Base-by-base conservation (phyloP, 2,329 filamentous ascomycete genomes). In the Neurospora sp. region DNA sequence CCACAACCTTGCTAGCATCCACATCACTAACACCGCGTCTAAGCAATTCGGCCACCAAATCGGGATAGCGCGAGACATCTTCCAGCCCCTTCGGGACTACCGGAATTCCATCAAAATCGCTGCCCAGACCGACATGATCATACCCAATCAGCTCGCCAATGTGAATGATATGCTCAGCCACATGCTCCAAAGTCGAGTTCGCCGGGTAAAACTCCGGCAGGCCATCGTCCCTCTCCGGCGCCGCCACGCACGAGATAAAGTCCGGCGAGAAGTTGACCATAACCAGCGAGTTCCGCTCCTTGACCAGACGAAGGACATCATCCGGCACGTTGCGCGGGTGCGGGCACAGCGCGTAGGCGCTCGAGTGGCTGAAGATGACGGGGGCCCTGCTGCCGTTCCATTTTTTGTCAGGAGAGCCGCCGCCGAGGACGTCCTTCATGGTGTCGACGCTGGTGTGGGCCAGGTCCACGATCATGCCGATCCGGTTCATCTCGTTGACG, bases 401-500 rank as follows among this genome's bases (percentile, higher is more conserved):
- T 62, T 81, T 83, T 23, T 84, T 83, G 28, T 83, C 82, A 9
- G 78, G 79, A 2, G 38, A 39, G 6, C 38, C 38, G 38, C 87
- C 88, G 0, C 87, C 88, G 0, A 97, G 86, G 0, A 95, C 92
- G 75, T 97, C 92, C 7, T 89, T 82, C 92, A 96, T 96, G 0
- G 94, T 97, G 71, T 95, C 91, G 70, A 87, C 86, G 75, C 91
- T 87, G 4, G 84, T 83, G 79, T 97, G 95, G 7, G 91, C 86
- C 42, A 97, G 84, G 78, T 97, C 95, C 52, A 98, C 91, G n/a
- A 97, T 89, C 90, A 97, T 93, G 36, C 95, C 95, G 1, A 97
- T 83, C 3, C 95, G 87, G 78, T 97, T 98, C 94, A 98, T 97
- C 82, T 98, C 95, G 42, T 84, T 84, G 66, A 98, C 84, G 0